Conservation (phyloP, 148 eudicot species). For the Amaranthus cruentus region DNA sequence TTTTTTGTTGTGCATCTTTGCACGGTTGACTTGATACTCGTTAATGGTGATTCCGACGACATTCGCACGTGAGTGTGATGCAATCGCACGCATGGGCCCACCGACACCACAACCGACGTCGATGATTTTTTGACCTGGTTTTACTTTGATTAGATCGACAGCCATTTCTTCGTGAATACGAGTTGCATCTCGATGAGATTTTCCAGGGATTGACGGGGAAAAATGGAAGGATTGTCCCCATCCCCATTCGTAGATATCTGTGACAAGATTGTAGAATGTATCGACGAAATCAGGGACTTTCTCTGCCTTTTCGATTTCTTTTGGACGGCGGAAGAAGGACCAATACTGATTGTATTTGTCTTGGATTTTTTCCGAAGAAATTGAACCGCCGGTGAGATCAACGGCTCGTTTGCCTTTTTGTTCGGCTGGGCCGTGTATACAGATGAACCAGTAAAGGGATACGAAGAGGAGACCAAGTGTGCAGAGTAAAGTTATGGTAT, state of each 20-base stretch:
- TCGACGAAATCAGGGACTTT: constrained; percentile 47
- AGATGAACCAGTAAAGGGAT: constrained; percentile 50
- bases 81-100: constrained; percentile 58
- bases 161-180: constrained; percentile 54
- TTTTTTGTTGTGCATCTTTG: constrained; percentile 43
- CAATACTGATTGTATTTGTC: constrained; percentile 46
- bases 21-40: constrained; percentile 49
- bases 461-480: constrained; percentile 41
- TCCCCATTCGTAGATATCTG: constrained; percentile 63
- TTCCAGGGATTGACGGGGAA: constrained; percentile 40
- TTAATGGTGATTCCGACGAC: constrained; percentile 51
- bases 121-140: constrained; percentile 33
- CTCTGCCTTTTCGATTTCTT: constrained; percentile 46
- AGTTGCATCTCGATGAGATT: constrained; percentile 45
- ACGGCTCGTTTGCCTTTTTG: constrained; percentile 46
- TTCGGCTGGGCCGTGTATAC: constrained; percentile 46
- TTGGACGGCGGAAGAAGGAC: constrained; percentile 57
- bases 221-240: constrained; percentile 65
- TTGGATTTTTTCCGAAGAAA: constrained; percentile 40
- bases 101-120: constrained; percentile 62
- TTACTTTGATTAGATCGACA: constrained; percentile 40
- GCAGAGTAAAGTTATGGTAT: constrained; percentile 35
- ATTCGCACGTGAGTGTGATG: constrained; percentile 45
- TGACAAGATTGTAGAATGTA: constrained; percentile 52
- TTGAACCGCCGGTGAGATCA: constrained; percentile 51